Conservation (phyloP, 805 yeast species). For the Dipodascus geniculatus region DNA sequence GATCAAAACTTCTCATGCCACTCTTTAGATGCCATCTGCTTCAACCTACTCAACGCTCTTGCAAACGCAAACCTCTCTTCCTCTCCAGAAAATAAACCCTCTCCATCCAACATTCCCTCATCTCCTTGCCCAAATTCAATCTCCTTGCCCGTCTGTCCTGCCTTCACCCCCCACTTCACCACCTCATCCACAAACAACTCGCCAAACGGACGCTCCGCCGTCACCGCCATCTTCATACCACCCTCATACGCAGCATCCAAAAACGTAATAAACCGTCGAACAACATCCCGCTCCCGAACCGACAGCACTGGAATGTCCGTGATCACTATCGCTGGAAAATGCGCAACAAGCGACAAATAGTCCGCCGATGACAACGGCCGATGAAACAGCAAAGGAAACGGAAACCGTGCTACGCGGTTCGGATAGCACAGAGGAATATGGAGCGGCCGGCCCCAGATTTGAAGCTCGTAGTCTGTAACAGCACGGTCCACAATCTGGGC, state of each 20-base stretch:
- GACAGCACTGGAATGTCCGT: constrained; percentile 88
- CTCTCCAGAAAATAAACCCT: constrained; percentile 57
- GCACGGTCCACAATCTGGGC: neutral
- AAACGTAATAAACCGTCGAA: constrained; percentile 87
- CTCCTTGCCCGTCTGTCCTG: constrained; percentile 21
- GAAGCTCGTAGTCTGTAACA: constrained; percentile 24
- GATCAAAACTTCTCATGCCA: constrained; percentile 37
- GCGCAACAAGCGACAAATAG: constrained; percentile 68
- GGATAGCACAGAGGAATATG: constrained; percentile 66
- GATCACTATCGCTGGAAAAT: constrained; percentile 68
- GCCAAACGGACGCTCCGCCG: constrained; percentile 76
- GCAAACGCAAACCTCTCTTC: constrained; percentile 97
- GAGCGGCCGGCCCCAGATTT: constrained; percentile 82
- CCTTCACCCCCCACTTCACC: constrained; percentile 35
- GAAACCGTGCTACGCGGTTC: constrained; percentile 77
- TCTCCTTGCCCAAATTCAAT: constrained; percentile 55
- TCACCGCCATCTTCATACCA: constrained; percentile 77
- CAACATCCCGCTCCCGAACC: constrained; percentile 65
- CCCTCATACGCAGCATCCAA: constrained; percentile 92
- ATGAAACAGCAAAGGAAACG: constrained; percentile 81
- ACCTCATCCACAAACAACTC: constrained; percentile 65
- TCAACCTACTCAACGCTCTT: constrained; percentile 78
- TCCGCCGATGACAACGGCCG: constrained; percentile 88
- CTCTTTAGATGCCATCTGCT: constrained; percentile 88
- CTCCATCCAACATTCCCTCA: constrained; percentile 39